phyloP scores from a whole-genome alignment of 768 basidiomycete genomes.

The Boletus pseudo-olivaceus region DNA sequence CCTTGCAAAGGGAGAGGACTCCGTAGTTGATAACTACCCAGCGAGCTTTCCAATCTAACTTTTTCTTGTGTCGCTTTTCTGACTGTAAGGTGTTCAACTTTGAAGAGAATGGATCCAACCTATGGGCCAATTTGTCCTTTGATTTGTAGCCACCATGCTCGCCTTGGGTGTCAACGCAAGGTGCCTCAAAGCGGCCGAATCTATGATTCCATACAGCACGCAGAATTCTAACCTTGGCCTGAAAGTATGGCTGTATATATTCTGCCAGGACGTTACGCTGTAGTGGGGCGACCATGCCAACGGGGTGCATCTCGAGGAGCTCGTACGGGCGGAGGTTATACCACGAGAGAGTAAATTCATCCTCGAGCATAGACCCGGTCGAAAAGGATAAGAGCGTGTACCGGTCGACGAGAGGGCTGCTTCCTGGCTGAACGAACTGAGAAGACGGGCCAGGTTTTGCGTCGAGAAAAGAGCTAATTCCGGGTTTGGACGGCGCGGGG shows the following conservation, averaged over 20 bases:
- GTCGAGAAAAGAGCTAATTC: conserved; percentile 8
- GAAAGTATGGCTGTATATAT: conserved; percentile 60
- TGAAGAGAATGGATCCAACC: conserved; percentile 7
- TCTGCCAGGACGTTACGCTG: conserved; percentile 37
- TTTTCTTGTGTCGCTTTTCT: conserved; percentile 32
- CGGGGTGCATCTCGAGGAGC: conserved; percentile 64
- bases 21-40: conserved; percentile 64
- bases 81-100: conserved; percentile 5
- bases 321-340: conserved; percentile 61
- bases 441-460: conserved; percentile 10
- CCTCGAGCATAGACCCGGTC: conserved; percentile 68
- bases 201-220: conserved; percentile 38
- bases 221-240: conserved; percentile 50
- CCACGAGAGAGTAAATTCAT: conserved; percentile 54
- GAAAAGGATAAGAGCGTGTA: conserved; percentile 63
- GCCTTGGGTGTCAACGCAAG: conserved; percentile 4
- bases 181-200: conserved; percentile 27
- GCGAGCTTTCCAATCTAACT: conserved; percentile 59
- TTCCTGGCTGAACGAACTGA: conserved; percentile 1
- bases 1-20: conserved; percentile 49
- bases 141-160: not conserved
- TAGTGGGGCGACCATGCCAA: conserved; percentile 39
- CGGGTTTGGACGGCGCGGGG: not conserved
- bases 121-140: conserved; percentile 13
- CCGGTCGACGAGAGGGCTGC: conserved; percentile 27